Percentiles rank a stretch among this genome's conserved stretches.
phyloP scores from a whole-genome alignment of 345 rosid genomes.

The Streptanthus diversifolius region DNA sequence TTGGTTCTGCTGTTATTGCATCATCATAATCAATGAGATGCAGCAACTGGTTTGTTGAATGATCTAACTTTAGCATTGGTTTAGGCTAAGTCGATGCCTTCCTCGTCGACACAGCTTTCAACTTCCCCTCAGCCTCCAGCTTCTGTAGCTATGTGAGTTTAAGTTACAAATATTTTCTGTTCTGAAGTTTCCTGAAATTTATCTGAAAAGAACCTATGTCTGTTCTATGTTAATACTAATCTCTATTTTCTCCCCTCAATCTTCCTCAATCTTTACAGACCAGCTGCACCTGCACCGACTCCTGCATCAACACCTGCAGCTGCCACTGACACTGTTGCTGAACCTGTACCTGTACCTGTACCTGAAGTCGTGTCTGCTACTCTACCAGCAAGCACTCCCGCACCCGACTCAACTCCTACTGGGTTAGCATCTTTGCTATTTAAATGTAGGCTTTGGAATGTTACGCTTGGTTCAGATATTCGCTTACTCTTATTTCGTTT shows the following conservation, averaged over 20 bases:
- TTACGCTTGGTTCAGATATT: conserved; percentile 5
- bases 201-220: background rate
- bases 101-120: conserved; percentile 36
- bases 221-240: background rate
- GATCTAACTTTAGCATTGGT: conserved; percentile 6
- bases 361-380: conserved; percentile 29
- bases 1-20: background rate
- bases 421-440: conserved; percentile 30
- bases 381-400: conserved; percentile 32
- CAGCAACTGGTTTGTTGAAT: conserved; percentile 5
- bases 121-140: conserved; percentile 45
- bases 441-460: conserved; percentile 24
- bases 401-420: conserved; percentile 39
- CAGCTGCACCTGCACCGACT: background rate
- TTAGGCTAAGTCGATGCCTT: conserved; percentile 50
- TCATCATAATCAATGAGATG: background rate
- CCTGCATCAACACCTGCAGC: background rate
- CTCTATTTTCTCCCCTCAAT: background rate
- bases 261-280: conserved; percentile 20
- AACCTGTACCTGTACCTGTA: background rate
- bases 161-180: background rate
- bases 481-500: background rate
- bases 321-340: conserved; percentile 10
- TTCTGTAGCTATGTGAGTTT: conserved; percentile 45
- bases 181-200: background rate